phyloP scores from a whole-genome alignment of 768 basidiomycete genomes.

The Tephrocybe rancida region DNA sequence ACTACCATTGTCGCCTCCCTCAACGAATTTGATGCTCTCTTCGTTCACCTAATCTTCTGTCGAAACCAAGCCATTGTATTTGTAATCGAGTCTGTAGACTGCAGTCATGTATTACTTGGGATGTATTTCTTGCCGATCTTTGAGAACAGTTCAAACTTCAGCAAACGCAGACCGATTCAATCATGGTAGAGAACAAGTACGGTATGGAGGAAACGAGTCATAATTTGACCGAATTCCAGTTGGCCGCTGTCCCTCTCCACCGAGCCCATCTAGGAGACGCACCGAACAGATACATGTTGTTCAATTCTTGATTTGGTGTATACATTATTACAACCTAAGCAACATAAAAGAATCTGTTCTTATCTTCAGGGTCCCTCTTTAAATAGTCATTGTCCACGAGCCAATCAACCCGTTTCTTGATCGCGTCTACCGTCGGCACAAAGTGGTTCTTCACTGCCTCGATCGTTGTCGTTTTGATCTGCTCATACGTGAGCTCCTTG shows the following conservation, averaged over 20 bases:
- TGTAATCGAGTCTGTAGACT: neutral
- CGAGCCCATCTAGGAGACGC: too few species aligned
- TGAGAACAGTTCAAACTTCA: neutral
- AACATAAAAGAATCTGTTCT: conserved; percentile 75
- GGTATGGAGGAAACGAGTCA: too few species aligned
- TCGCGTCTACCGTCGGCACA: conserved; percentile 77
- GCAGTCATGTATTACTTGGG: neutral
- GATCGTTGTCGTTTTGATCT: conserved; percentile 81
- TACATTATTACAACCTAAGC: conserved; percentile 59
- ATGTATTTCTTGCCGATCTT: too few species aligned
- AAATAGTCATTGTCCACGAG: conserved; percentile 89
- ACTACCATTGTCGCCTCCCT: conserved; percentile 13
- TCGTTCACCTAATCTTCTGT: conserved; percentile 9
- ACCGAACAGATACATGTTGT: too few species aligned
- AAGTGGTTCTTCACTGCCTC: conserved; percentile 90
- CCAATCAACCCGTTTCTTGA: conserved; percentile 83
- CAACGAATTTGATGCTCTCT: conserved; percentile 6
- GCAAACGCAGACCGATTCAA: neutral
- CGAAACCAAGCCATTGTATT: neutral
- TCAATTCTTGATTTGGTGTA: too few species aligned
- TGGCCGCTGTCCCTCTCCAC: too few species aligned
- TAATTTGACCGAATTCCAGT: too few species aligned
- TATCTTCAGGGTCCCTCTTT: conserved; percentile 72
- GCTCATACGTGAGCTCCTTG: conserved; percentile 80
- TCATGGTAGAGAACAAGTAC: too few species aligned